These are phyloP conservation scores for Dianthus caryophyllus DNA, from an alignment of 148 eudicot species.

Conservation along the genomic window DNA sequence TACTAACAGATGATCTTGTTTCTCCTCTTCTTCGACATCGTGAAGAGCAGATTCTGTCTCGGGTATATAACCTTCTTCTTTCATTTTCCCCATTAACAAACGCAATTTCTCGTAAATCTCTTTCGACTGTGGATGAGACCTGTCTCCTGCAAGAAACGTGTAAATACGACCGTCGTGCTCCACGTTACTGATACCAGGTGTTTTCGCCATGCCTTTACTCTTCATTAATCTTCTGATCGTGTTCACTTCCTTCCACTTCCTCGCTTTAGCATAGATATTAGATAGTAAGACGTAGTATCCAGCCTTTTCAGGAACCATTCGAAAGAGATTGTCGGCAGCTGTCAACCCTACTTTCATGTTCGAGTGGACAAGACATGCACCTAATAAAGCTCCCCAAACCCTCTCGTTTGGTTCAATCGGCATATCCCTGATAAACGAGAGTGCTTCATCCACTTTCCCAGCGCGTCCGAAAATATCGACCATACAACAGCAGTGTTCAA, in stretches of 20 bases:
- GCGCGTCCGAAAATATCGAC: constrained; percentile 68
- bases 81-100: constrained; percentile 55
- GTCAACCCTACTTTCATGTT: constrained; percentile 43
- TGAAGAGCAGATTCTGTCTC: constrained; percentile 59
- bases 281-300: constrained; percentile 63
- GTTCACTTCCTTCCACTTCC: constrained; percentile 61
- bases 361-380: constrained; percentile 52
- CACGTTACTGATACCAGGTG: constrained; percentile 59
- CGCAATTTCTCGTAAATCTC: constrained; percentile 57
- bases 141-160: constrained; percentile 63
- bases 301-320: constrained; percentile 51
- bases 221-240: constrained; percentile 49
- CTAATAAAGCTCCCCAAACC: constrained; percentile 65
- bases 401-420: constrained; percentile 52
- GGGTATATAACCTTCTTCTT: constrained; percentile 60
- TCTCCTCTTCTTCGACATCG: constrained; percentile 80
- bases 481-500: constrained; percentile 70
- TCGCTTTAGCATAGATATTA: constrained; percentile 71
- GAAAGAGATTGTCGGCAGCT: constrained; percentile 58
- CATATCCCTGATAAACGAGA: constrained; percentile 50
- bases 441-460: constrained; percentile 54
- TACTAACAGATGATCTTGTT: constrained; percentile 53
- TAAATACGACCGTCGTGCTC: constrained; percentile 44
- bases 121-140: constrained; percentile 51
- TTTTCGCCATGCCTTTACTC: constrained; percentile 53